Evolutionary conservation across 768 basidiomycete species (phyloP), one percentile per base, ranked within the genome.

Genomic region (Nidula microcarpa): DNA sequence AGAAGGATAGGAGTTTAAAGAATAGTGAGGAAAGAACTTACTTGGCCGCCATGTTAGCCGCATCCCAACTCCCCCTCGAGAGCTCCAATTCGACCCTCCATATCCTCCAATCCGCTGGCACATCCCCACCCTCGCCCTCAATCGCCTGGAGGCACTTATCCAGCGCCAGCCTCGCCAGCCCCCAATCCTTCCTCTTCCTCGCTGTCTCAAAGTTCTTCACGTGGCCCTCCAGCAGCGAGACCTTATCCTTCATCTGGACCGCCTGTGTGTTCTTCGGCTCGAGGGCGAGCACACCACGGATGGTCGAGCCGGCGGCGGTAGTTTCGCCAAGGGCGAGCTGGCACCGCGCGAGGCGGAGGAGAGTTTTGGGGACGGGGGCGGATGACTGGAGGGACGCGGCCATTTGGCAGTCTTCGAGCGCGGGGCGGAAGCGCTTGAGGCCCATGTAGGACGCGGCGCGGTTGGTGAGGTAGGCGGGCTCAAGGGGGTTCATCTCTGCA

Each of bases 381-480:
- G 72, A 64, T 6, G 84, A 67, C 68, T 93, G 89, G 5, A 92
- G 72, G 0, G 81, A 68, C 0, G 80, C 76, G 4, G 91, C 92
- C 35, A 75, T 75, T 65, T 91, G 91, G 62, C 91, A 94, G 63
- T 95, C 92, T 36, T 77, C 78, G 14, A 94, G 74, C 0, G 93
- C 93, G 0, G 74, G 70, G 33, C 82, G 76, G 75, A 87, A 94
- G 34, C 81, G 81, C 64, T 93, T 92, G 49, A 89, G 64, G 0
- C 84, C 82, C 82, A 95, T 94, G 64, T 86, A 82, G 2, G 91
- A 86, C 0, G 93, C 92, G 0, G 93, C 92, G 32, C 92, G 84
- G 66, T 95, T 95, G 0, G 91, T 90, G 56, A 87, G 74, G 63
- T 88, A 94, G 2, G 87, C 78, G 0, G 91, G 83, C 66, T 94